Base-by-base conservation (phyloP, 495 filamentous ascomycete species). In the Aspergillus ellipticus region DNA sequence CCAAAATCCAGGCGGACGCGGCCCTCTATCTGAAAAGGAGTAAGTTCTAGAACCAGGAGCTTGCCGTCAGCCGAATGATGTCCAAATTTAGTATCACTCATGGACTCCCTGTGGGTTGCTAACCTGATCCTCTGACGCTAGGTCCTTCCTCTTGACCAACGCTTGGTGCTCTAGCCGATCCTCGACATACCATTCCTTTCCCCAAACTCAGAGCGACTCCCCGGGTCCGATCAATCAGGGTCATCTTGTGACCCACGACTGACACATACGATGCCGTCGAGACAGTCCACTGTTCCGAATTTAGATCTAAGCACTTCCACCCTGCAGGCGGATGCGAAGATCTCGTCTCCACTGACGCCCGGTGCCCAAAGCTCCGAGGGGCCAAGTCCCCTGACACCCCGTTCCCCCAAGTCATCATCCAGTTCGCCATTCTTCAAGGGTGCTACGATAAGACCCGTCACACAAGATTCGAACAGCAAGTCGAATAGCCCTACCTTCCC, bases 361-460 rank as follows among this genome's bases (percentile, higher is more conserved):
- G 63, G 66, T 52, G 67, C 57, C 29, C 71, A 72, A 53, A 76
- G 70, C 50, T 71, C 74, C 20, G 74, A 74, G 46, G 66, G 67
- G n/a, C 66, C 55, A 21, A 74, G 71, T 58, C 74, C 74, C 58
- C 56, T 75, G 59, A 74, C 75, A 45, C 74, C 75, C 22, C 70
- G 68, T 52, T 77, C 75, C 26, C 71, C 74, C 28, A 76, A 72
- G 53, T 77, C 74, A 9, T 55, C 65, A 13, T 75, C 75, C 2
- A 71, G 70, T 42, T 77, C 74, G 13, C 70, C 74, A 9, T 67
- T 73, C 51, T 64, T 72, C 61, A 75, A 74, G 41, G 74, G 70
- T 26, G 59, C 73, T 22, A 77, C 74, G 7, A 77, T 78, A 52
- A 74, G 75, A 39, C 70, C 75, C 13, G 75, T 77, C 58, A 73